Conservation (phyloP, 805 yeast genomes). For the Yamadazyma akitaensis region DNA sequence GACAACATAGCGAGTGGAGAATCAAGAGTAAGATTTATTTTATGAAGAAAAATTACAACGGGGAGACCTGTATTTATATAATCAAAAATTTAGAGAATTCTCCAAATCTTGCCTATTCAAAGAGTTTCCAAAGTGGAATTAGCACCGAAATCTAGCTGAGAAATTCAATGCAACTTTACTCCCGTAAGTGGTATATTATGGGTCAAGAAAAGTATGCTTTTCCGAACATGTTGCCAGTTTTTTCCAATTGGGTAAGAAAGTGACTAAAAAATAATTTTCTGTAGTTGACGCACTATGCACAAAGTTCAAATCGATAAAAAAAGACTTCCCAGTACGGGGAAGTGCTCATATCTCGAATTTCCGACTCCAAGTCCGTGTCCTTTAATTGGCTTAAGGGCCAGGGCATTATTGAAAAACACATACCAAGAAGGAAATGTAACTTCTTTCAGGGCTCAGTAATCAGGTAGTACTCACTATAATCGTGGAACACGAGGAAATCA, state of each 20-base stretch:
- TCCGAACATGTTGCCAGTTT: neutral
- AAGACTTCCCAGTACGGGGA: neutral
- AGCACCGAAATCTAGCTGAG: neutral
- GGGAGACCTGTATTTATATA: neutral
- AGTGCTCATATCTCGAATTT: neutral
- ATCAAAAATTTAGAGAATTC: too few relatives aligned
- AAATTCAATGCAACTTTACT: neutral
- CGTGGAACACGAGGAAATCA: too few relatives aligned
- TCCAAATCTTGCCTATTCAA: neutral
- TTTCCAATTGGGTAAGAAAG: neutral
- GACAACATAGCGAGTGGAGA: conserved; percentile 15
- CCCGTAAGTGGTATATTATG: neutral
- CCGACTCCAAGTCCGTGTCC: neutral
- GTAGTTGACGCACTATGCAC: conserved; percentile 11
- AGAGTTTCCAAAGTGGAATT: neutral
- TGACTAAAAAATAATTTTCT: neutral
- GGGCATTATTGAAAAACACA: too few relatives aligned
- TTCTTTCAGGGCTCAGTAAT: too few relatives aligned
- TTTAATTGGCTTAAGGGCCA: neutral
- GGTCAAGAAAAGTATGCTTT: neutral
- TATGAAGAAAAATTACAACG: neutral
- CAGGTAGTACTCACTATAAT: too few relatives aligned
- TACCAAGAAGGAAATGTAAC: too few relatives aligned
- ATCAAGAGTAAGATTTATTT: neutral
- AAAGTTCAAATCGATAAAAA: conserved; percentile 7